A percentile compares a stretch with the other conserved stretches of the same genome.
Conservation (phyloP, 1,284 basidiomycete species). For the Apiotrichum mycotoxinovorans region DNA sequence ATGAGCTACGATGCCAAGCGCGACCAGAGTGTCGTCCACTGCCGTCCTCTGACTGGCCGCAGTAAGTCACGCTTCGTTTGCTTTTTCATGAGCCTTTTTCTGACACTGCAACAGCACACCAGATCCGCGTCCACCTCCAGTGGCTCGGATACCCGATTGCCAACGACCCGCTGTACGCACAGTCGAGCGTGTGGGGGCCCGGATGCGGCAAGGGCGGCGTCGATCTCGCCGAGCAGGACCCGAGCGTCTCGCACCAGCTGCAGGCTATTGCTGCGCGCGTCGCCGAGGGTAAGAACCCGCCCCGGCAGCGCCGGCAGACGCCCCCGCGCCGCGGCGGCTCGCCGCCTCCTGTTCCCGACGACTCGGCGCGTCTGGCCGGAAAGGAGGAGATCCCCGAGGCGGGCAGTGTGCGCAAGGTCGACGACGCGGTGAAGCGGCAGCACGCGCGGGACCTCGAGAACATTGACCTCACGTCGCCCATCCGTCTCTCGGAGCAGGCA, state of each 20-base stretch:
- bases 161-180: slow-evolving; percentile 84
- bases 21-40: slow-evolving; percentile 83
- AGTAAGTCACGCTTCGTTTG: too few species aligned
- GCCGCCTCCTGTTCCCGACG: slow-evolving; percentile 9
- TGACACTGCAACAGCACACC: slow-evolving; percentile 67
- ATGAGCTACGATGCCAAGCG: slow-evolving; percentile 78
- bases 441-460: slow-evolving; percentile 45
- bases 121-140: slow-evolving; percentile 93
- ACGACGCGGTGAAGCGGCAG: neutral
- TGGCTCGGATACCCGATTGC: slow-evolving; percentile 90
- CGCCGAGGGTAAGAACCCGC: slow-evolving; percentile 9
- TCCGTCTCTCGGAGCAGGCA: slow-evolving; percentile 76
- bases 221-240: slow-evolving; percentile 58
- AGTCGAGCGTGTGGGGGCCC: slow-evolving; percentile 74
- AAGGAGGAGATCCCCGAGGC: slow-evolving; percentile 35
- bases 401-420: slow-evolving; percentile 15
- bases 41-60: slow-evolving; percentile 78
- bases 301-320: neutral
- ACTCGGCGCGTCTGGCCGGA: slow-evolving; percentile 15
- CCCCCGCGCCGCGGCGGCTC: neutral
- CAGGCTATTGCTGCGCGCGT: slow-evolving; percentile 16
- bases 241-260: slow-evolving; percentile 3
- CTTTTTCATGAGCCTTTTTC: too few species aligned
- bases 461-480: slow-evolving; percentile 84
- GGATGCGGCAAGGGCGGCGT: slow-evolving; percentile 76